These are phyloP conservation scores for Primulina huaijiensis DNA, from an alignment of 257 asterid genomes.

Conservation along the genomic window DNA sequence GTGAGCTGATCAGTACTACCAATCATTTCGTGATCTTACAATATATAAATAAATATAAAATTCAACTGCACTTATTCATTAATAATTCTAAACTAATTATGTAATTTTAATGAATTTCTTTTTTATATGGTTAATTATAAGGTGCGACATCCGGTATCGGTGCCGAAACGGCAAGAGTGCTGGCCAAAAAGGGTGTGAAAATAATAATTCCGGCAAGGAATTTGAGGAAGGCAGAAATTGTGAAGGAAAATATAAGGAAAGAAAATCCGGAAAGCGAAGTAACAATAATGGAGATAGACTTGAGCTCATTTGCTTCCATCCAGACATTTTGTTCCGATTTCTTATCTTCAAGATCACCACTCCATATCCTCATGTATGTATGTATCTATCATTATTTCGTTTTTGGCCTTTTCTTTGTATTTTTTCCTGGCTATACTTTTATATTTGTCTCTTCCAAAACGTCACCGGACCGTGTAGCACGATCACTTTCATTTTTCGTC, in stretches of 20 bases:
- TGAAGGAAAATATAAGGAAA: constrained; percentile 53
- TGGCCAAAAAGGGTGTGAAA: constrained; percentile 77
- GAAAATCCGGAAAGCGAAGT: constrained; percentile 62
- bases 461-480: background rate
- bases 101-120: no score
- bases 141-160: constrained; percentile 97
- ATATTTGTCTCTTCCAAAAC: constrained; percentile 15
- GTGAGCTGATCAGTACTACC: constrained; percentile 17
- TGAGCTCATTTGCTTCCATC: constrained; percentile 82
- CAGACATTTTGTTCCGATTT: constrained; percentile 72
- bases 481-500: background rate
- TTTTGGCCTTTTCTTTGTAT: background rate
- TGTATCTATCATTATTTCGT: background rate
- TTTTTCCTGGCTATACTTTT: background rate
- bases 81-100: no score
- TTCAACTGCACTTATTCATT: no score
- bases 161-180: constrained; percentile 81
- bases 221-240: constrained; percentile 52
- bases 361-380: constrained; percentile 80
- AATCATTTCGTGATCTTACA: constrained; percentile 20
- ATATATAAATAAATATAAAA: no score
- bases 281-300: constrained; percentile 64
- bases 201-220: constrained; percentile 79
- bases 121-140: background rate
- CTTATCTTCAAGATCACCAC: constrained; percentile 71